A percentile compares a stretch with the other conserved stretches of the same genome.
These are phyloP conservation scores for Porphyrellus sp. DNA, from an alignment of 1,284 basidiomycete species.

Conservation along the genomic window DNA sequence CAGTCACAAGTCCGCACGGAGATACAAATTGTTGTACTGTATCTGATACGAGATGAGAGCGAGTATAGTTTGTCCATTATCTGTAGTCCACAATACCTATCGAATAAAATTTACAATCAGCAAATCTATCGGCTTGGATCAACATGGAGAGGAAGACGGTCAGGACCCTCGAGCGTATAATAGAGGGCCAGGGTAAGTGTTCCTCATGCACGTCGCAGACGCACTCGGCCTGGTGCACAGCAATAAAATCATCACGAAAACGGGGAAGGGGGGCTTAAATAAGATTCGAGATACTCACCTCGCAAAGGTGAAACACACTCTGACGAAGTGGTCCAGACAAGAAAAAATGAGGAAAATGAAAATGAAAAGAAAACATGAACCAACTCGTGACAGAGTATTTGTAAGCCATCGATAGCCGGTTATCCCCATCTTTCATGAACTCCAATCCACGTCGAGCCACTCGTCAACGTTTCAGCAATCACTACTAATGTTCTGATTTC, in stretches of 20 bases:
- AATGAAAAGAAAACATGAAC: too few species aligned
- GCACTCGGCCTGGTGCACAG: slow-evolving; percentile 40
- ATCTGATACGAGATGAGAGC: not conserved
- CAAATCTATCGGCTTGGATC: not conserved
- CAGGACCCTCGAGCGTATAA: slow-evolving; percentile 39
- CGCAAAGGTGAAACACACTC: not conserved
- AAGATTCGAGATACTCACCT: slow-evolving; percentile 6
- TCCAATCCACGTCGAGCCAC: too few species aligned
- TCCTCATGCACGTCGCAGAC: slow-evolving; percentile 35
- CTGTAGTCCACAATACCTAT: not conserved
- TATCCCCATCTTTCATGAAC: too few species aligned
- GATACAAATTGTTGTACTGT: not conserved
- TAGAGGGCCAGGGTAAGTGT: slow-evolving; percentile 29
- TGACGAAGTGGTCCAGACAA: too few species aligned
- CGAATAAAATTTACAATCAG: slow-evolving; percentile 9
- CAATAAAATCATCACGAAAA: slow-evolving; percentile 34
- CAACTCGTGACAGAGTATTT: too few species aligned
- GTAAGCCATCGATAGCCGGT: too few species aligned
- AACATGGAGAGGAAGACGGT: slow-evolving; percentile 7
- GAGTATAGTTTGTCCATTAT: not conserved
- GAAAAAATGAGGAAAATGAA: too few species aligned
- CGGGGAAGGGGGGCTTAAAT: not conserved
- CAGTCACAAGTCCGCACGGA: not conserved
- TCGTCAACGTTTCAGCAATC: too few species aligned
- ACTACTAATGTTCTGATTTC: not conserved